Conservation (phyloP, 2,329 filamentous ascomycete species). For the Ampelomyces quisqualis region DNA sequence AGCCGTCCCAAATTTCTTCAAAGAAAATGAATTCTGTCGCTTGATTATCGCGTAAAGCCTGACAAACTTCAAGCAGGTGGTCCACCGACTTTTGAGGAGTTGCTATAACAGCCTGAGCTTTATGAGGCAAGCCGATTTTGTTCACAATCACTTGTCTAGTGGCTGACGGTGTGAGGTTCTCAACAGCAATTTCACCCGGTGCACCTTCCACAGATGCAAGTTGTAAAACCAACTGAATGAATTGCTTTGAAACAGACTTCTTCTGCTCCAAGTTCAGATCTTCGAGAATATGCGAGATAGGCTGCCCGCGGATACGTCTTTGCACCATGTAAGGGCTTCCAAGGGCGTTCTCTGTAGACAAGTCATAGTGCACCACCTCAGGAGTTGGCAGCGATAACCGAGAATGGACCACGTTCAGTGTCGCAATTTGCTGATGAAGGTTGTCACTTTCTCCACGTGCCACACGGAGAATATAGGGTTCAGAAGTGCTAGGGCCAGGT, state of each 20-base stretch:
- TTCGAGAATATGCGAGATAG: not conserved
- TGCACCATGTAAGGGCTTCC: slow-evolving; percentile 5
- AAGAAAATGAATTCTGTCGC: not conserved
- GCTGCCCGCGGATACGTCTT: not conserved
- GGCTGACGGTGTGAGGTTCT: not conserved
- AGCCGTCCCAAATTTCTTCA: slow-evolving; percentile 12
- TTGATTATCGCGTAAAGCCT: slow-evolving; percentile 8
- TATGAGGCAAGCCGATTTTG: slow-evolving; percentile 4
- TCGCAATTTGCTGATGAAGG: slow-evolving; percentile 6
- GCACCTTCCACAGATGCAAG: not conserved
- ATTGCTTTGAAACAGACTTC: not conserved
- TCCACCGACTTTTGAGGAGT: not conserved
- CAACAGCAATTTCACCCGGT: slow-evolving; percentile 2
- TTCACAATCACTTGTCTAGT: not conserved
- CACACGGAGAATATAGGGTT: slow-evolving; percentile 13
- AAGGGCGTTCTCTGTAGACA: not conserved
- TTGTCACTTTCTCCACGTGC: not conserved
- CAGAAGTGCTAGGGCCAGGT: rapidly evolving
- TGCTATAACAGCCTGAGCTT: not conserved
- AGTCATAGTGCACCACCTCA: slow-evolving; percentile 1
- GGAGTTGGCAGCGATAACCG: slow-evolving; percentile 7
- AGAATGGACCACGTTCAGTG: not conserved
- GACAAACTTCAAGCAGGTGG: slow-evolving; percentile 8
- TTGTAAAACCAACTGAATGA: not conserved
- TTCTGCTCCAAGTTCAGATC: slow-evolving; percentile 4